A percentile compares a stretch with the other conserved stretches of the same genome.
Conservation (phyloP, 2,329 filamentous ascomycete species). For the Monilinia polystroma region DNA sequence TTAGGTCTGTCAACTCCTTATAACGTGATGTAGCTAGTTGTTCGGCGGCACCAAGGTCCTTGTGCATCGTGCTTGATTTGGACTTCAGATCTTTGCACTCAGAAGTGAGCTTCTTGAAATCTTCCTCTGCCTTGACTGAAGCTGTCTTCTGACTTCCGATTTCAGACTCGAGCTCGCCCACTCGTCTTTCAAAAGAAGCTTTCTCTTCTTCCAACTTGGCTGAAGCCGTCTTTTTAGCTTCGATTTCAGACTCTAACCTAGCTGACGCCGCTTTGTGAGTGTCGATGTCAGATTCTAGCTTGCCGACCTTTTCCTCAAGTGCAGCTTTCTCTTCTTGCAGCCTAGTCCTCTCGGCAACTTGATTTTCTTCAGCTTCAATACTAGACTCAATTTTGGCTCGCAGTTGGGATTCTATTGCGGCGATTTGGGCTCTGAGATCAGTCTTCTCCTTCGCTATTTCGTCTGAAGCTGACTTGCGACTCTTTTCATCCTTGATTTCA, state of each 20-base stretch:
- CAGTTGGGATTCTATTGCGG: background rate
- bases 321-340: constrained; percentile 67
- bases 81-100: constrained; percentile 68
- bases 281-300: constrained; percentile 69
- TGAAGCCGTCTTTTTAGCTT: constrained; percentile 34
- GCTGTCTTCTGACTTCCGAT: constrained; percentile 46
- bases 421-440: background rate
- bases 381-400: constrained; percentile 40
- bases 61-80: constrained; percentile 69
- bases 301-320: constrained; percentile 62
- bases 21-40: constrained; percentile 83
- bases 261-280: constrained; percentile 32
- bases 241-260: constrained; percentile 70
- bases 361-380: constrained; percentile 54
- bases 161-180: constrained; percentile 70
- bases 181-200: constrained; percentile 59
- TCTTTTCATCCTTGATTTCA: constrained; percentile 71
- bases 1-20: constrained; percentile 80
- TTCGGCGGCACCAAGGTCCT: constrained; percentile 81
- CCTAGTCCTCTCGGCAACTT: constrained; percentile 37
- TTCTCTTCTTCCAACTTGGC: constrained; percentile 65
- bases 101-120: constrained; percentile 44
- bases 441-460: background rate
- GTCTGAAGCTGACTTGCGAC: background rate
- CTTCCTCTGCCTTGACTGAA: constrained; percentile 35